Conservation (phyloP, 306 rosid genomes). For the Delonix regia region DNA sequence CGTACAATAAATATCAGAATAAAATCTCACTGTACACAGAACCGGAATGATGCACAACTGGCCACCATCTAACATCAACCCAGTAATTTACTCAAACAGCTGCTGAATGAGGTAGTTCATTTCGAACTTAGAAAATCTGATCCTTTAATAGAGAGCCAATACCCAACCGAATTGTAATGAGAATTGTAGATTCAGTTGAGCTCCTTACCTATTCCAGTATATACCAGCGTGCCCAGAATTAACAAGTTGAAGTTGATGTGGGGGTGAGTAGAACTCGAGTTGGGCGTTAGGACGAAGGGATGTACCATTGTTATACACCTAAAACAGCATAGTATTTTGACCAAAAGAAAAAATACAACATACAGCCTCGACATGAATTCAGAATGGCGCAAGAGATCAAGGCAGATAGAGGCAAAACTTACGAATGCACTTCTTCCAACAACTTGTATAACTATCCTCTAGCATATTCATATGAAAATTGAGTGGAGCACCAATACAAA, state of each 20-base stretch:
- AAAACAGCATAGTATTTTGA: too few species aligned
- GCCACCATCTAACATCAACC: too few species aligned
- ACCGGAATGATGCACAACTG: background rate
- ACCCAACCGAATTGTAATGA: too few species aligned
- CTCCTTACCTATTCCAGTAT: background rate
- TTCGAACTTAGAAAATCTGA: background rate
- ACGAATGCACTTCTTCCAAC: background rate
- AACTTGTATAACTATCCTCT: background rate
- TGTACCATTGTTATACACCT: too few species aligned
- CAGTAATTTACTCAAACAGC: too few species aligned
- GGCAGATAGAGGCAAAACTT: background rate
- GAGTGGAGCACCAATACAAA: background rate
- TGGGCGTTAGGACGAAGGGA: too few species aligned
- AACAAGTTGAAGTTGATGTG: background rate
- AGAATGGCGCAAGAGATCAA: background rate
- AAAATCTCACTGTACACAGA: background rate
- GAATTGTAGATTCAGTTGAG: background rate
- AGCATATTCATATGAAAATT: background rate
- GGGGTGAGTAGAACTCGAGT: too few species aligned
- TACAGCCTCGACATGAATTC: background rate
- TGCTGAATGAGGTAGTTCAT: background rate
- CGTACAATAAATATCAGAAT: background rate
- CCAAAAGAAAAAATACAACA: too few species aligned
- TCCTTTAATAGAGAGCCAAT: too few species aligned
- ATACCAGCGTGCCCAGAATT: background rate